Conservation (phyloP, 106 monocot genomes). For the Dendrobium huoshanense region DNA sequence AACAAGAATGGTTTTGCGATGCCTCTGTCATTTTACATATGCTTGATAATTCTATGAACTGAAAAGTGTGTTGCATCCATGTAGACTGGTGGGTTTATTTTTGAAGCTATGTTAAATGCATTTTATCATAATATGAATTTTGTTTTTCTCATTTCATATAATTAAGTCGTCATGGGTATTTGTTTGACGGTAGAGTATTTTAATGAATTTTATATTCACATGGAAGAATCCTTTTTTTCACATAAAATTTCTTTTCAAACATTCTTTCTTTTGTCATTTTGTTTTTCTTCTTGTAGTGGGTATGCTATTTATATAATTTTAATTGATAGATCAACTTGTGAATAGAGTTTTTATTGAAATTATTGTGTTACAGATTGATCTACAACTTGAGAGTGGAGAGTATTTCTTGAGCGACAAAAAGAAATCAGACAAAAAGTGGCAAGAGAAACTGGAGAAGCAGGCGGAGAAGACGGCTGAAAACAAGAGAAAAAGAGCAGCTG, state of each 20-base stretch:
- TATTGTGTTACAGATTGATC: slow-evolving; percentile 54
- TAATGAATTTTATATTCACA: neutral
- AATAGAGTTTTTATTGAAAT: neutral
- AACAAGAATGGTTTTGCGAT: neutral
- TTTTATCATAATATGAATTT: neutral
- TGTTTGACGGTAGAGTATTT: neutral
- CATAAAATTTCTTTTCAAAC: neutral
- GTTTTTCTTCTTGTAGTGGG: neutral
- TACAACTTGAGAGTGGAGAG: slow-evolving; percentile 88
- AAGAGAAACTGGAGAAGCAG: slow-evolving; percentile 87
- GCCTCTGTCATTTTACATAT: neutral
- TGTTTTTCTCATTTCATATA: neutral
- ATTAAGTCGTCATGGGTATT: neutral
- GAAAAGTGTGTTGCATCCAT: neutral
- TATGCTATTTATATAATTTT: neutral
- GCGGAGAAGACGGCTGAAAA: slow-evolving; percentile 78
- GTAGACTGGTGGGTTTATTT: neutral
- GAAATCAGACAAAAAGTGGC: slow-evolving; percentile 80
- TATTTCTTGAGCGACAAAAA: slow-evolving; percentile 90
- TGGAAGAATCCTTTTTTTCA: neutral
- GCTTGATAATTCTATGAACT: neutral
- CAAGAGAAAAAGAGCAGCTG: slow-evolving; percentile 88
- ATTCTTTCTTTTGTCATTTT: neutral
- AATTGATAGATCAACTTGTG: neutral
- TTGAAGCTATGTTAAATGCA: neutral